These are phyloP conservation scores for Sistotremastrum suecicum DNA, from an alignment of 768 basidiomycete genomes.

Conservation along the genomic window DNA sequence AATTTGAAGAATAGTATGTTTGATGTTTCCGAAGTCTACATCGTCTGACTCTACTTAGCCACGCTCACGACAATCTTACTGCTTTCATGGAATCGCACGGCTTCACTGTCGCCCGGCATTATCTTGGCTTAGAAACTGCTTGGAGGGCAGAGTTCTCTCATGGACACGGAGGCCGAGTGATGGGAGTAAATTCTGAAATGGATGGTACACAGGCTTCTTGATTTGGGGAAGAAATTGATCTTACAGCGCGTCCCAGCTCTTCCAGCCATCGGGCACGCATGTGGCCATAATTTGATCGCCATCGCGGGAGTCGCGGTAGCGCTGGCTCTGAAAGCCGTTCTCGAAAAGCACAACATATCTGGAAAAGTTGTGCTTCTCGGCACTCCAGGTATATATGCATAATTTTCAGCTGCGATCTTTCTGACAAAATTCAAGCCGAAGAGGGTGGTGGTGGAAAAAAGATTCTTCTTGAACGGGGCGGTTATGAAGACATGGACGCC, in stretches of 20 bases:
- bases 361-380: constrained; percentile 63
- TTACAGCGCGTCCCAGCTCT: constrained; percentile 42
- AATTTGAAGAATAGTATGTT: constrained; percentile 9
- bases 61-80: constrained; percentile 15
- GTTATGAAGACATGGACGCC: constrained; percentile 62
- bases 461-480: constrained; percentile 50
- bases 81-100: constrained; percentile 13
- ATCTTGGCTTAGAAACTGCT: constrained; percentile 13
- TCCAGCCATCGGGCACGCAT: constrained; percentile 21
- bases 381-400: constrained; percentile 44
- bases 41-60: constrained; percentile 4
- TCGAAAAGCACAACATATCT: constrained; percentile 45
- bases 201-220: background rate
- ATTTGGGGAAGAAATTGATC: too few relatives aligned
- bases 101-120: constrained; percentile 14
- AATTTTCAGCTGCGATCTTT: background rate
- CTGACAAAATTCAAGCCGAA: constrained; percentile 35
- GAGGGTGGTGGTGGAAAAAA: constrained; percentile 70
- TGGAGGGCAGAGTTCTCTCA: constrained; percentile 14
- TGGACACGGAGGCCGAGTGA: constrained; percentile 8
- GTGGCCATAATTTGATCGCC: constrained; percentile 76
- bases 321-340: constrained; percentile 47
- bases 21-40: background rate
- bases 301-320: constrained; percentile 63
- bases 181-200: constrained; percentile 16